Evolutionary conservation across 371 early-diverging fungal species (phyloP), one percentile per base, ranked within the genome.

Genomic region (Basidiobolus heterosporus): DNA sequence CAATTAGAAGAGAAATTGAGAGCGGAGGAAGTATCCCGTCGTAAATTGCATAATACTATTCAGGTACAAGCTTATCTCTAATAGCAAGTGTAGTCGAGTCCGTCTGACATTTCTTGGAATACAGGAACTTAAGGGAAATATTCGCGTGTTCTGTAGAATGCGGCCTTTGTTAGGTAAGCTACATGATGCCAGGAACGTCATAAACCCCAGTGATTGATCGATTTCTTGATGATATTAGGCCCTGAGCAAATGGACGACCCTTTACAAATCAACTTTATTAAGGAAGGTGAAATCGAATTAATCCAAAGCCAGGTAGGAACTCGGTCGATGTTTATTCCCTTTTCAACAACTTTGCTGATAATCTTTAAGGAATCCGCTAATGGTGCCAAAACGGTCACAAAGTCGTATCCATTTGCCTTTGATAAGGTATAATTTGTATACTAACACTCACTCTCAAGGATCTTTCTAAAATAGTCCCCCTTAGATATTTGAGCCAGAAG

Each of bases 71-170:
- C 30, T 9, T 30, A 30, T 30, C 30, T 3, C 3, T 30, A 9
- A 30, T 30, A 9, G 30, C 30, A n/a, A n/a, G n/a, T n/a, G 30
- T 9, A 30, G 9, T 3, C 3, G 9, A 3, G 30, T 30, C 30
- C 3, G 9, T 30, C 30, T 30, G 5, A 30, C 9, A 5, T 9
- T 5, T 9, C 9, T 30, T 30, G 9, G 3, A 3, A 30, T 30
- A 9, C 9, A 30, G 58, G 96, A 98, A 64, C 68, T 98, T 36
- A 95, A 94, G 58, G 99, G 99, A 37, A 91, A 94, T 50, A 94
- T 98, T 44, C 78, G 98, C 17, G 96, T 97, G 14, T 93, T 98
- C 59, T 97, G 97, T 60, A 66, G 99, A 38, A 84, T 98, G 11
- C 77, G 95, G 35, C 98, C 98, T 11, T 58, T 74, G n/a, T 47